These are phyloP conservation scores for Cladosporium austrohemisphaericum DNA, from an alignment of 2,329 filamentous ascomycete species.

Conservation along the genomic window DNA sequence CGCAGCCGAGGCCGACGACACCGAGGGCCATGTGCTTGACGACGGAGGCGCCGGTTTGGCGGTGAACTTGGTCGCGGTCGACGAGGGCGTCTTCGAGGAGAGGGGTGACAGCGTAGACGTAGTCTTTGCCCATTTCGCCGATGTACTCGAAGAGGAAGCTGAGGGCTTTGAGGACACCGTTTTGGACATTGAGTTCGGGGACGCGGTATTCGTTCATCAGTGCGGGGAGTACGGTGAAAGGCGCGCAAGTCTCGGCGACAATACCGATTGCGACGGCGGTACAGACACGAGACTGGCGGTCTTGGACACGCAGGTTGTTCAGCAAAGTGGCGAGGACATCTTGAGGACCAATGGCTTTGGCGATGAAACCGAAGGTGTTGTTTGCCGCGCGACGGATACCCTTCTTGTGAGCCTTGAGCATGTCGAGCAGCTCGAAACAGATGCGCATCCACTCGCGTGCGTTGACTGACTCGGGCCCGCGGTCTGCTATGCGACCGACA, in stretches of 20 bases:
- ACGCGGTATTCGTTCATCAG: conserved; percentile 99
- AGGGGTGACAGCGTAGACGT: conserved; percentile 96
- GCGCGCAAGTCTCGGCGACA: conserved; percentile 95
- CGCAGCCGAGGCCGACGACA: conserved; percentile 94
- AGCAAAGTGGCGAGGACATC: conserved; percentile 93
- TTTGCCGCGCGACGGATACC: conserved; percentile 96
- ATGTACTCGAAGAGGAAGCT: conserved; percentile 99
- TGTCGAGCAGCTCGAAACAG: conserved; percentile 96
- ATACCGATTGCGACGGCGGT: conserved; percentile 98
- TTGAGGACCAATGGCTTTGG: conserved; percentile 96
- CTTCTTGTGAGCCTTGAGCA: conserved; percentile 99
- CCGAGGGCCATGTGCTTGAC: conserved; percentile 98
- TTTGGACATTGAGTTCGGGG: conserved; percentile 96
- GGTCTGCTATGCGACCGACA: conserved; percentile 94
- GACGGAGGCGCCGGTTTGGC: conserved; percentile 91
- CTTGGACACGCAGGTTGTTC: conserved; percentile 94
- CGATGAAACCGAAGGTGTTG: conserved; percentile 99
- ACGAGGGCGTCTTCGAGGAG: conserved; percentile 95
- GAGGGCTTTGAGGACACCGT: conserved; percentile 93
- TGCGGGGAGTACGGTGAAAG: conserved; percentile 96
- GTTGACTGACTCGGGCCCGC: conserved; percentile 93
- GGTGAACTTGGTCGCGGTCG: conserved; percentile 95
- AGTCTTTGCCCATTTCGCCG: conserved; percentile 98
- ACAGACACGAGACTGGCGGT: conserved; percentile 96
- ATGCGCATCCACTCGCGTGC: conserved; percentile 99